Evolutionary conservation across 805 yeast species (phyloP).

Genomic region (Kodamaea lidongshanica): DNA sequence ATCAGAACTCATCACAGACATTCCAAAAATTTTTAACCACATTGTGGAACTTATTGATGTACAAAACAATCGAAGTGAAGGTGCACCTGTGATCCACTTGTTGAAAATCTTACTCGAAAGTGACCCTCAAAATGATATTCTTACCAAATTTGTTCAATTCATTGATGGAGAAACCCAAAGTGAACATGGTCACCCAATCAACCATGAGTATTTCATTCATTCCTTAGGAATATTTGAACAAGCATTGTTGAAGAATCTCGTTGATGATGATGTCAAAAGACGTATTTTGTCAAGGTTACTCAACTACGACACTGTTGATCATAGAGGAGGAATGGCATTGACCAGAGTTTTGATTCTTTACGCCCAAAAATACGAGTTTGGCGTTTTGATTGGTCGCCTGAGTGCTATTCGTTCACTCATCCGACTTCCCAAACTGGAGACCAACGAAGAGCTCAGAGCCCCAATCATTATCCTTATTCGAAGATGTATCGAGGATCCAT

Average conservation of each 20-base stretch:
- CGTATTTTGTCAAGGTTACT: constrained; percentile 42
- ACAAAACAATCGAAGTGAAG: constrained; percentile 7
- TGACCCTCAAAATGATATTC: constrained; percentile 2
- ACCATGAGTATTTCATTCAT: constrained; percentile 53
- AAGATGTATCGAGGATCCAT: constrained; percentile 53
- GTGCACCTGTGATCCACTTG: constrained; percentile 1
- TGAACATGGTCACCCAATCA: constrained; percentile 18
- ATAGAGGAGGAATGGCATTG: constrained; percentile 46
- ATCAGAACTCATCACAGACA: constrained; percentile 15
- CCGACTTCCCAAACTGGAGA: constrained; percentile 31
- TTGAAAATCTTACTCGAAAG: constrained; percentile 3
- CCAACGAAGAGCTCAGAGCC: constrained; percentile 2
- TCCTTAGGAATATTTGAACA: constrained; percentile 52
- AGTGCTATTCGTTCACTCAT: constrained; percentile 48
- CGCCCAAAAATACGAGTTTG: constrained; percentile 39
- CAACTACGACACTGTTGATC: constrained; percentile 31
- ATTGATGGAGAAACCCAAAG: constrained; percentile 27
- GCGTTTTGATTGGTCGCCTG: constrained; percentile 32
- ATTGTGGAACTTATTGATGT: constrained; percentile 10
- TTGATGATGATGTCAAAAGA: constrained; percentile 17
- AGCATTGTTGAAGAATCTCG: constrained; percentile 35
- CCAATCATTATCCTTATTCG: constrained; percentile 52
- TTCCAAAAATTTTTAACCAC: constrained; percentile 8
- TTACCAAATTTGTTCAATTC: constrained; percentile 30
- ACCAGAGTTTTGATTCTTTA: constrained; percentile 51